A percentile compares a stretch with the other conserved stretches of the same genome.
Evolutionary conservation across 805 yeast genomes (phyloP).

Genomic region (Candida coleopterorum): DNA sequence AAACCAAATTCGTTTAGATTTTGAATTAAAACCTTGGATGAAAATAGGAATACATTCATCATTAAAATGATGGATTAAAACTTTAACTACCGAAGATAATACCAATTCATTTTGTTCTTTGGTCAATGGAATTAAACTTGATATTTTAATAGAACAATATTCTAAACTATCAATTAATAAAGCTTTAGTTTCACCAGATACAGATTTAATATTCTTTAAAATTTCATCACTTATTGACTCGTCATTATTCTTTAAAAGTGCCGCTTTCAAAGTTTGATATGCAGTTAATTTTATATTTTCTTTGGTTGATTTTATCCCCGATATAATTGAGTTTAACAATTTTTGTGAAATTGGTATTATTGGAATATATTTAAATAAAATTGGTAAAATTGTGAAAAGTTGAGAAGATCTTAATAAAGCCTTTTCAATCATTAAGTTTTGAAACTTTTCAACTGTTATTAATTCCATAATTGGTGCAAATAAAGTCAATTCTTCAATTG

Average conservation of each 20-base stretch:
- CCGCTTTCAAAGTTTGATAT: conserved; percentile 23
- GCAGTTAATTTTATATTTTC: conserved; percentile 55
- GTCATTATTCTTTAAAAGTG: conserved; percentile 10
- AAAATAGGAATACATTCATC: conserved; percentile 28
- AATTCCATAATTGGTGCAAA: conserved; percentile 32
- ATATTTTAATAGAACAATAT: conserved; percentile 8
- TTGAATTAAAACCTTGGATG: conserved; percentile 59
- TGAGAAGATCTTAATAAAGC: conserved; percentile 78
- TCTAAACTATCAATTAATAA: conserved; percentile 44
- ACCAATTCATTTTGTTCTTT: conserved; percentile 77
- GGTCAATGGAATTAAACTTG: conserved; percentile 41
- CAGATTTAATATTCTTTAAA: conserved; percentile 51
- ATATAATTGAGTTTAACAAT: conserved; percentile 21
- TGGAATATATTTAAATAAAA: conserved; percentile 42
- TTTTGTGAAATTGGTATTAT: conserved; percentile 36
- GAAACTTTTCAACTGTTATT: conserved; percentile 28
- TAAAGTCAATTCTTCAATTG: conserved; percentile 25
- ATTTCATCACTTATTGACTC: conserved; percentile 37
- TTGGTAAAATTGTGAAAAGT: conserved; percentile 43
- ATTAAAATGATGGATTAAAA: conserved; percentile 12
- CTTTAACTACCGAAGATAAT: conserved; percentile 40
- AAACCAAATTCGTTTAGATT: conserved; percentile 66
- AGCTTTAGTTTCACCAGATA: conserved; percentile 61
- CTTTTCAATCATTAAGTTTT: conserved; percentile 56
- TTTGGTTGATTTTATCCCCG: conserved; percentile 62